Conservation (phyloP, 805 yeast genomes). For the Grigorovia humatica region DNA sequence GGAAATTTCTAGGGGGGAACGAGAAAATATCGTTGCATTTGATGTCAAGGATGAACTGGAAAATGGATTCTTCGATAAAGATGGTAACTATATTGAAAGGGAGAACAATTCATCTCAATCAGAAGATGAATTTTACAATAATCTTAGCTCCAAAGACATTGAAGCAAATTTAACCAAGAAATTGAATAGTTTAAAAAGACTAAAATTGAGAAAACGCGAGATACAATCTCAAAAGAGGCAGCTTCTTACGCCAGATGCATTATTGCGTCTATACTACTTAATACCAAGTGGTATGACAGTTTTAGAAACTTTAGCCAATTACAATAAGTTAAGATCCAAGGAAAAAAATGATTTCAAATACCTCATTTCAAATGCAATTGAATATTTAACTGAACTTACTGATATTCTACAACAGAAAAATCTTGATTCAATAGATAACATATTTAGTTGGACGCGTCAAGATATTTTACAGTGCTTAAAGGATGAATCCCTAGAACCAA, state of each 20-base stretch:
- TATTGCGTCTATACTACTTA: slow-evolving; percentile 26
- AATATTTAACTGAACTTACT: slow-evolving; percentile 34
- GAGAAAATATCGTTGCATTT: slow-evolving; percentile 36
- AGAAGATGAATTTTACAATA: background rate
- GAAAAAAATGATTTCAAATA: slow-evolving; percentile 3
- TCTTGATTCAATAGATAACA: slow-evolving; percentile 18
- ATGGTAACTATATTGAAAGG: slow-evolving; percentile 35
- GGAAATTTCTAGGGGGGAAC: slow-evolving; percentile 1
- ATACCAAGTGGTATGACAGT: slow-evolving; percentile 41
- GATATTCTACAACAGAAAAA: slow-evolving; percentile 34
- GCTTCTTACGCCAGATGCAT: slow-evolving; percentile 19
- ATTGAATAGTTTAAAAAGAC: slow-evolving; percentile 7
- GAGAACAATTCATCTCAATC: slow-evolving; percentile 1
- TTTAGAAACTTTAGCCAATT: slow-evolving; percentile 36
- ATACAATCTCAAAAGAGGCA: slow-evolving; percentile 9
- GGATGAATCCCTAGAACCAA: slow-evolving; percentile 20
- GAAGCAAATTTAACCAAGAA: slow-evolving; percentile 21
- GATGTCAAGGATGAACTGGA: slow-evolving; percentile 39
- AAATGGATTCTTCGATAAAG: slow-evolving; percentile 40
- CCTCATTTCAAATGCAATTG: slow-evolving; percentile 22
- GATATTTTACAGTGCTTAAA: slow-evolving; percentile 25
- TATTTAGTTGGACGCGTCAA: slow-evolving; percentile 37
- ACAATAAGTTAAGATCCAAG: slow-evolving; percentile 21
- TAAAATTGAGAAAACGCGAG: slow-evolving; percentile 16
- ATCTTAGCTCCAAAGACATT: background rate